Base-by-base conservation (phyloP, 371 early-diverging fungal genomes). In the Hamiltosporidium tvaerminnensis region DNA sequence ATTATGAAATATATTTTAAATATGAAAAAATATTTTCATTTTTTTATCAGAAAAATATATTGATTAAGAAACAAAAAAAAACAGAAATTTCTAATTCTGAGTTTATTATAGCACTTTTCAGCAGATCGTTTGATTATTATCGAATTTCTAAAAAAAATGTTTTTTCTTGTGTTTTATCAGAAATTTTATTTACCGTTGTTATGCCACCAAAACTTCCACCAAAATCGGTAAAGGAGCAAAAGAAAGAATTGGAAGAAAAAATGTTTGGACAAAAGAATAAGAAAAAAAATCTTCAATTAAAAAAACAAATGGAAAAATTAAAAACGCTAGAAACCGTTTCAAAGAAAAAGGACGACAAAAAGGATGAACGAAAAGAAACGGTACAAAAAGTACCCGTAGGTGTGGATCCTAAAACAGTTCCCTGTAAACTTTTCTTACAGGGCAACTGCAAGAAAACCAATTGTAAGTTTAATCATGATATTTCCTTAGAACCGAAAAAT, bases 401-500 rank as follows among this genome's bases (percentile, higher is more conserved):
- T 2, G 70, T 68, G 2, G 77, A 77, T 56, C 77, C 77, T 0
- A 70, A 68, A 48, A 67, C 72, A 14, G 64, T 77, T 14, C 67
- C 59, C 9, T 77, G 77, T 53, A 36, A 70, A 0, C 70, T 74
- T 53, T 77, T 64, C 58, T 16, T 65, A 10, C 74, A 77, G 57
- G 65, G 67, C 55, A 50, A 16, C 33, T 77, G 77, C 47, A 41
- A 47, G 32, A 62, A 74, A 47, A 72, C 70, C 12, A 57, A 57
- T 23, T 77, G 77, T 57, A 75, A 75, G 64, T 77, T 70, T 66
- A 64, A 67, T 31, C 77, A 77, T 63, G 44, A 67, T 64, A 23
- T 34, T 23, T 48, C 5, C 50, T 57, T n/a, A 69, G 64, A 53
- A 30, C 23, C n/a, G 16, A 38, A 34, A 48, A 23, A 30, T 52